Conservation (phyloP, 768 basidiomycete genomes). For the Boletus rex-veris region DNA sequence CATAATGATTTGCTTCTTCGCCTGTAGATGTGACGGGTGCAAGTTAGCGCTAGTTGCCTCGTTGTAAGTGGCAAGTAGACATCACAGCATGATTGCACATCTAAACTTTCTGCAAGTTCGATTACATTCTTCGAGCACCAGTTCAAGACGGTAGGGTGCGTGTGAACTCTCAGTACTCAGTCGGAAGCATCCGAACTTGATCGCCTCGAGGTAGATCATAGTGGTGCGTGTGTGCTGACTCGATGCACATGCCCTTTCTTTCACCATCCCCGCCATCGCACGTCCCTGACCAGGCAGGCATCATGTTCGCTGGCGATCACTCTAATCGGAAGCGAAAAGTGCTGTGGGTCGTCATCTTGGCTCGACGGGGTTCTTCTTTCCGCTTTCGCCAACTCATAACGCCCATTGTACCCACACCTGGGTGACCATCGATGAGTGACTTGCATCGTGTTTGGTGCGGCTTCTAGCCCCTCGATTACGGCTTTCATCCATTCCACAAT, state of each 20-base stretch:
- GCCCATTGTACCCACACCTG: neutral
- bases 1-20: no score
- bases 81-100: no score
- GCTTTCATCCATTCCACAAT: neutral
- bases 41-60: neutral
- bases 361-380: neutral
- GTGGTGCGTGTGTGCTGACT: no score
- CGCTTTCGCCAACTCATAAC: conserved; percentile 7
- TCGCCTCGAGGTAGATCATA: conserved; percentile 5
- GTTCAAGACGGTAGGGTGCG: neutral
- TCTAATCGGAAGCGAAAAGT: conserved; percentile 1
- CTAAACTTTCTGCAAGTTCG: no score
- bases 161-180: neutral
- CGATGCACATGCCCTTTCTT: neutral
- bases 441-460: conserved; percentile 15
- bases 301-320: neutral
- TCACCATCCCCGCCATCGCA: neutral
- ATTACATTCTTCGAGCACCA: no score
- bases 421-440: conserved; percentile 4
- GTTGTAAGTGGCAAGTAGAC: neutral
- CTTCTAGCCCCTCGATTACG: no score
- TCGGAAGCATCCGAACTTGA: conserved; percentile 1
- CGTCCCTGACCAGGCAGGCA: neutral
- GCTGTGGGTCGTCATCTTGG: no score
- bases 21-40: neutral